A percentile compares a stretch with the other conserved stretches of the same genome.
These are phyloP conservation scores for Penicillium sp. DNA, from an alignment of 2,329 filamentous ascomycete species.

Conservation along the genomic window DNA sequence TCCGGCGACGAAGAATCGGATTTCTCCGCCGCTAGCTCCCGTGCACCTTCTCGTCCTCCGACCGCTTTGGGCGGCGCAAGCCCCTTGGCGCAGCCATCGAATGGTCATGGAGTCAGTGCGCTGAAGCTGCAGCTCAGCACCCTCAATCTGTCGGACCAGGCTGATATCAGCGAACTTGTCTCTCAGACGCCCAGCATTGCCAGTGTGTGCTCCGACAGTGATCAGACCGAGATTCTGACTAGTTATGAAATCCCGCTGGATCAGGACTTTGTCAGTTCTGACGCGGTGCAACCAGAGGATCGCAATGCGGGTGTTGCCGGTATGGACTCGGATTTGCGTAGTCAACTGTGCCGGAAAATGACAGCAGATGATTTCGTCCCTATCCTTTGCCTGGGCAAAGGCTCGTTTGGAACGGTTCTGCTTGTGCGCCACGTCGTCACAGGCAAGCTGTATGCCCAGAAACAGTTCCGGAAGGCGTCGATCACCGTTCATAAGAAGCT, in stretches of 20 bases:
- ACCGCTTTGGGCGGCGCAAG: constrained; percentile 39
- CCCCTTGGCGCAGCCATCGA: constrained; percentile 53
- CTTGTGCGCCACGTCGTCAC: constrained; percentile 88
- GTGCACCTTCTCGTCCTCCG: constrained; percentile 17
- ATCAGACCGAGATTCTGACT: constrained; percentile 70
- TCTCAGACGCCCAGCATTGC: constrained; percentile 55
- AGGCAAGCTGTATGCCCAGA: constrained; percentile 91
- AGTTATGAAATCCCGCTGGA: constrained; percentile 85
- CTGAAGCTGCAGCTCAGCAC: constrained; percentile 80
- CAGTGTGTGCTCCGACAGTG: constrained; percentile 62
- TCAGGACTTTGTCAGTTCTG: constrained; percentile 76
- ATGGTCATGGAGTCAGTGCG: constrained; percentile 73
- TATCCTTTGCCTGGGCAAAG: constrained; percentile 90
- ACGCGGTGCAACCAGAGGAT: constrained; percentile 42
- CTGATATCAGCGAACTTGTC: constrained; percentile 52
- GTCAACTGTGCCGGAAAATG: constrained; percentile 73
- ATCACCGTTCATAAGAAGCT: constrained; percentile 93
- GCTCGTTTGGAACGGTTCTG: constrained; percentile 91
- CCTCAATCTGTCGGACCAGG: constrained; percentile 65
- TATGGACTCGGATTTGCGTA: constrained; percentile 58
- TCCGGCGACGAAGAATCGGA: constrained; percentile 51
- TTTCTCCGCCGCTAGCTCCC: constrained; percentile 40
- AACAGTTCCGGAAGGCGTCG: constrained; percentile 97
- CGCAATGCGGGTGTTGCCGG: constrained; percentile 30
- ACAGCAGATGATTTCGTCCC: constrained; percentile 86